Percentiles rank a stretch among this genome's conserved stretches.
Evolutionary conservation across 805 yeast genomes (phyloP).

Genomic region (Candida xiaguanensis): DNA sequence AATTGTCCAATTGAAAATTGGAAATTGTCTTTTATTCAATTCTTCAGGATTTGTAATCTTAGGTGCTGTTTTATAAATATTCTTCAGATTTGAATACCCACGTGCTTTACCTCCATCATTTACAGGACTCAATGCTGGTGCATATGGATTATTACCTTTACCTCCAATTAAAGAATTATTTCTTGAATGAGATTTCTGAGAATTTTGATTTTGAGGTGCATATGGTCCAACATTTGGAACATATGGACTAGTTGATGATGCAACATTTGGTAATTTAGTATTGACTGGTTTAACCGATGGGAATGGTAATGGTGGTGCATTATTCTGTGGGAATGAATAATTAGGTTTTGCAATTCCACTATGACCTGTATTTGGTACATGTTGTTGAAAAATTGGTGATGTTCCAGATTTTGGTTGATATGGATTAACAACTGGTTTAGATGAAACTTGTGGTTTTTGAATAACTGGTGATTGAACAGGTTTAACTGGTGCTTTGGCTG

Average conservation of each 20-base stretch:
- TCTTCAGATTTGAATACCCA: constrained; percentile 20
- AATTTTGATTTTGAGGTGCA: constrained; percentile 30
- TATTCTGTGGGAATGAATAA: constrained; percentile 1
- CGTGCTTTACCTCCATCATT: constrained; percentile 17
- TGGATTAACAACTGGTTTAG: constrained; percentile 24
- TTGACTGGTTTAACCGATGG: constrained; percentile 18
- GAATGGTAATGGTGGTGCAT: constrained; percentile 8
- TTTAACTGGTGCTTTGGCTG: constrained; percentile 20
- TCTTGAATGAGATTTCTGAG: constrained; percentile 33
- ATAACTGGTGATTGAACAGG: constrained; percentile 8
- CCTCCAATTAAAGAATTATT: constrained; percentile 39
- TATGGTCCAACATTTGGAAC: constrained; percentile 44
- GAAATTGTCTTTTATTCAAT: constrained; percentile 61
- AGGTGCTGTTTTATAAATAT: constrained; percentile 13
- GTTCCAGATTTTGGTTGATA: constrained; percentile 17
- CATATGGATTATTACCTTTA: constrained; percentile 41
- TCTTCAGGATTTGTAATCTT: constrained; percentile 46
- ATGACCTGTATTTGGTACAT: constrained; percentile 5
- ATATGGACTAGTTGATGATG: constrained; percentile 33
- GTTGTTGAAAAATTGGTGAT: constrained; percentile 11
- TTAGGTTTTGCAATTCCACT: constrained; percentile 7
- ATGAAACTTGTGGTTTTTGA: constrained; percentile 14
- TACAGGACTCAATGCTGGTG: constrained; percentile 24
- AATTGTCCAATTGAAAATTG: constrained; percentile 63
- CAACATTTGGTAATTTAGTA: constrained; percentile 15